These are phyloP conservation scores for Gymnopilus dilepis DNA, from an alignment of 768 basidiomycete genomes.

Conservation along the genomic window DNA sequence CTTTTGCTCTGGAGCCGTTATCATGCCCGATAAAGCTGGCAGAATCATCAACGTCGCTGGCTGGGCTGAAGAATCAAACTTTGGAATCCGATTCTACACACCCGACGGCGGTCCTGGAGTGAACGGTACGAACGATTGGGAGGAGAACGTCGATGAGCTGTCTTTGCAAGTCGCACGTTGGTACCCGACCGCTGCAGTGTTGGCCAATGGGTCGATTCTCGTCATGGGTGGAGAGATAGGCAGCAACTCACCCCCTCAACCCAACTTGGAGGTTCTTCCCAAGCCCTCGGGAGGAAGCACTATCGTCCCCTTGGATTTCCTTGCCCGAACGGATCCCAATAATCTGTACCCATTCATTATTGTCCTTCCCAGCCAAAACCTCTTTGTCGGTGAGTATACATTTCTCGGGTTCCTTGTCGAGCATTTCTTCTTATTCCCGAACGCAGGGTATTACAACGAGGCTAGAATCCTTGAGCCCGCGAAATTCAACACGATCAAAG, in stretches of 20 bases:
- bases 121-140: conserved; percentile 81
- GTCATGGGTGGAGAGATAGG: conserved; percentile 80
- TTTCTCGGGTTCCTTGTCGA: neutral
- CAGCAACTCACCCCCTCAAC: conserved; percentile 67
- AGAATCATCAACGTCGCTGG: conserved; percentile 72
- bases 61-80: conserved; percentile 75
- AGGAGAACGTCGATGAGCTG: conserved; percentile 67
- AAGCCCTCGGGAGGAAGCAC: conserved; percentile 69
- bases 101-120: conserved; percentile 72
- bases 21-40: conserved; percentile 76
- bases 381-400: conserved; percentile 68
- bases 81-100: conserved; percentile 73
- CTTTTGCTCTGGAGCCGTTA: conserved; percentile 76
- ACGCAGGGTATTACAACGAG: conserved; percentile 77
- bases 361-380: conserved; percentile 67
- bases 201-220: conserved; percentile 76
- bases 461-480: conserved; percentile 74
- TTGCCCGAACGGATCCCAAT: conserved; percentile 76
- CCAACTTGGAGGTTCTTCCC: conserved; percentile 75
- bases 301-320: conserved; percentile 63
- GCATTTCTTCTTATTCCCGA: neutral
- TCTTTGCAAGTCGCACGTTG: conserved; percentile 74
- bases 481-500: conserved; percentile 63
- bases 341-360: conserved; percentile 82
- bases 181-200: conserved; percentile 72